Conservation (phyloP, 1,284 basidiomycete genomes). For the Puccinia polysora region DNA sequence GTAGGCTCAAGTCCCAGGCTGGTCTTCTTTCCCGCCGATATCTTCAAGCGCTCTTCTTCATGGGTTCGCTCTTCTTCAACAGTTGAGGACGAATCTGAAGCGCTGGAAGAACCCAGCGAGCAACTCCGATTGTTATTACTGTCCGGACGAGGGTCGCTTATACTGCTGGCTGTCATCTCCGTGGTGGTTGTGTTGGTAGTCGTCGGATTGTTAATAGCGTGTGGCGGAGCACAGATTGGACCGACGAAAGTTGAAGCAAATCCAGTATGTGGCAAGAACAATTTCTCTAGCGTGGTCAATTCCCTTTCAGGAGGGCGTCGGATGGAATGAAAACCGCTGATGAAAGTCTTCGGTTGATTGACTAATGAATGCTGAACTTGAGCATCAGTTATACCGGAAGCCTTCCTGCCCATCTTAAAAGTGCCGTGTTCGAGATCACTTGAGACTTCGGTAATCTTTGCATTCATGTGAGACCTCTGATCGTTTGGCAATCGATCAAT, state of each 20-base stretch:
- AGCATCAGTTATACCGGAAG: no score
- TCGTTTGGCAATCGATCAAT: no score
- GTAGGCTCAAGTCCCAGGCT: background rate
- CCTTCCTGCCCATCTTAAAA: no score
- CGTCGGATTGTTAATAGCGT: background rate
- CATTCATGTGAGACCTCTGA: no score
- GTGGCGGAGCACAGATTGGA: background rate
- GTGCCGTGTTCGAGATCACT: no score
- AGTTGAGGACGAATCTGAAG: background rate
- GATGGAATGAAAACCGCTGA: background rate
- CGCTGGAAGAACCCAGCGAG: no score
- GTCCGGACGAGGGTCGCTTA: background rate
- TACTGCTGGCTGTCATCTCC: background rate
- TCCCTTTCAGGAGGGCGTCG: background rate
- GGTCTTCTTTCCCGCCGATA: background rate
- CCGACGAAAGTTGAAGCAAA: background rate
- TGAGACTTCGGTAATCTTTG: no score
- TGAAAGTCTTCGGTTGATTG: background rate
- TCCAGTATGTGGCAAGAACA: conserved; percentile 32
- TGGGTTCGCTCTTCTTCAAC: background rate
- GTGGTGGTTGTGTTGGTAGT: background rate
- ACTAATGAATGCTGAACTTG: no score
- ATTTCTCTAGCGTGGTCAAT: conserved; percentile 29
- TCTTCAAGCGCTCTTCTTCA: background rate
- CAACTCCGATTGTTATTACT: background rate